phyloP scores from a whole-genome alignment of 139 green algal genomes.

The Volvox africanus region DNA sequence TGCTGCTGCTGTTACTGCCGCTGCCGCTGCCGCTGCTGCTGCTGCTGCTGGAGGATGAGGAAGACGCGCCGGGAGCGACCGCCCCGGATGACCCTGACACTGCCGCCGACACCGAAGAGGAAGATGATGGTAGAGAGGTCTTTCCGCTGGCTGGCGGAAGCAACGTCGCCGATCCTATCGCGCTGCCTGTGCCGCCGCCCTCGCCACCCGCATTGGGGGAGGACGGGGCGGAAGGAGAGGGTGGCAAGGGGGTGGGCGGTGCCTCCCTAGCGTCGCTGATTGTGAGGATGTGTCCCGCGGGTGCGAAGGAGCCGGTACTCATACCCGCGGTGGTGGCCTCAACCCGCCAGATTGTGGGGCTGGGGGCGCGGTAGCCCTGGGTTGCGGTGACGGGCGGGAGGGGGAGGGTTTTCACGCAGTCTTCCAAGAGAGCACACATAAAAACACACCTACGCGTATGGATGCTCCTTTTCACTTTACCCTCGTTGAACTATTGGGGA shows the following conservation, averaged over 20 bases:
- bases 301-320: not conserved
- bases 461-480: too few relatives aligned
- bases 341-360: conserved; percentile 45
- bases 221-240: not conserved
- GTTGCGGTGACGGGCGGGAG: not conserved
- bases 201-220: not conserved
- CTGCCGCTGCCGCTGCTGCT: not conserved
- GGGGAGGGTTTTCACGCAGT: not conserved
- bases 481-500: too few relatives aligned
- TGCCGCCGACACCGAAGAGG: not conserved
- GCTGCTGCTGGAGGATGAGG: not conserved
- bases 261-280: conserved; percentile 24
- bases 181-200: not conserved
- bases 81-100: not conserved
- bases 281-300: conserved; percentile 41
- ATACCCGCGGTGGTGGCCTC: conserved; percentile 29
- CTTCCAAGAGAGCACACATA: too few relatives aligned
- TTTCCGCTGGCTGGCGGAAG: not conserved
- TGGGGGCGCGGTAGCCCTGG: conserved; percentile 56
- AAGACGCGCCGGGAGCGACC: too few relatives aligned
- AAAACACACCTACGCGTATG: too few relatives aligned
- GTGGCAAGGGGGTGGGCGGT: not conserved
- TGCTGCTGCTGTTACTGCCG: conserved; percentile 6
- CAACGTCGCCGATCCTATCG: not conserved
- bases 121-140: not conserved